A percentile compares a stretch with the other conserved stretches of the same genome.
Conservation (phyloP, 2,329 filamentous ascomycete species). For the Boeremia lycopersici region DNA sequence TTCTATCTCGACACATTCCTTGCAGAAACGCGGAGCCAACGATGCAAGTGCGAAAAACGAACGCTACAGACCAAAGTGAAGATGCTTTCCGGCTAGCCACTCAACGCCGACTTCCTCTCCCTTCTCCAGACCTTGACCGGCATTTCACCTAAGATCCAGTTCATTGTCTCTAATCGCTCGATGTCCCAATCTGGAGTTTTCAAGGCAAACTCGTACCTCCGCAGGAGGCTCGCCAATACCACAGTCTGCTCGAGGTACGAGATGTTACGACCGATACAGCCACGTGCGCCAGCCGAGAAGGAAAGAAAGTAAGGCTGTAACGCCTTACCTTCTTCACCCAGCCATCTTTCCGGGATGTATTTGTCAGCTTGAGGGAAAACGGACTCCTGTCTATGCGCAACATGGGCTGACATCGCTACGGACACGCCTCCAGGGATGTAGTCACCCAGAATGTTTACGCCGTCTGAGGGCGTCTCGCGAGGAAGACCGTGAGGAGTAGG, state of each 20-base stretch:
- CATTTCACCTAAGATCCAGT: slow-evolving; percentile 46
- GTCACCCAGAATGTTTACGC: slow-evolving; percentile 34
- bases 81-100: slow-evolving; percentile 9
- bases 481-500: slow-evolving; percentile 51
- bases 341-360: slow-evolving; percentile 46
- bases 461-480: slow-evolving; percentile 41
- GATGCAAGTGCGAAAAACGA: background rate
- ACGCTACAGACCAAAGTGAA: slow-evolving; percentile 4
- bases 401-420: slow-evolving; percentile 53
- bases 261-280: slow-evolving; percentile 41
- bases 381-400: slow-evolving; percentile 48
- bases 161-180: slow-evolving; percentile 46
- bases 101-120: slow-evolving; percentile 18
- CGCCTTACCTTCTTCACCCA: slow-evolving; percentile 42
- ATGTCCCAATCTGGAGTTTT: slow-evolving; percentile 44
- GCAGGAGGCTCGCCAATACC: slow-evolving; percentile 41
- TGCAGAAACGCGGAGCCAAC: background rate
- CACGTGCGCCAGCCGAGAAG: slow-evolving; percentile 37
- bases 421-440: slow-evolving; percentile 37
- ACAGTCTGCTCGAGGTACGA: slow-evolving; percentile 42
- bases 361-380: slow-evolving; percentile 40
- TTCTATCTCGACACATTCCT: background rate
- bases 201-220: slow-evolving; percentile 48
- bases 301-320: slow-evolving; percentile 40
- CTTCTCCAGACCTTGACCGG: slow-evolving; percentile 48